These are phyloP conservation scores for Coniferiporia weirii DNA, from an alignment of 1,284 basidiomycete genomes.

Conservation along the genomic window DNA sequence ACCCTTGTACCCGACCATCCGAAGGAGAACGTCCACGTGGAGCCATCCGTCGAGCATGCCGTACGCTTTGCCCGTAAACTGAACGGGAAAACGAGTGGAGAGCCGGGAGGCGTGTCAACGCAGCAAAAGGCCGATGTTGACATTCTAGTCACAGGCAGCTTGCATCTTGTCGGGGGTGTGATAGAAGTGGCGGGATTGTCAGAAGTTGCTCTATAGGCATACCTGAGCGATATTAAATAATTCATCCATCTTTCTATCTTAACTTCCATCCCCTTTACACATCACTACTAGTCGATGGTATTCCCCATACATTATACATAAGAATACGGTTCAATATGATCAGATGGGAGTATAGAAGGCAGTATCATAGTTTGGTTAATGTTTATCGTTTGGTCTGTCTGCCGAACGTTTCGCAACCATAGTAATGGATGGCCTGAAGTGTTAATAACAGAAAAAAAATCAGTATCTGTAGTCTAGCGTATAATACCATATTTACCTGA, in stretches of 20 bases:
- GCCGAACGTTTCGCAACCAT: slow-evolving; percentile 27
- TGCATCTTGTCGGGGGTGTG: slow-evolving; percentile 93
- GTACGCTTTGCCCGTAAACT: slow-evolving; percentile 55
- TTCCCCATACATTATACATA: background rate
- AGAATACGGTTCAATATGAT: background rate
- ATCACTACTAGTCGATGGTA: background rate
- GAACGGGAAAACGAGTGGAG: slow-evolving; percentile 14
- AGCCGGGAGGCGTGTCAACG: background rate
- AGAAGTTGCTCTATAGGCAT: slow-evolving; percentile 44
- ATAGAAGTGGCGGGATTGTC: slow-evolving; percentile 85
- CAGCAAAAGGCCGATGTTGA: slow-evolving; percentile 36
- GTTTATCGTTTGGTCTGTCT: slow-evolving; percentile 24
- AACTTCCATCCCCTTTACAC: background rate
- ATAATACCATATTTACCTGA: slow-evolving; percentile 35
- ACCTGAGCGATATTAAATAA: background rate
- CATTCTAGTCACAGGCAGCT: slow-evolving; percentile 85
- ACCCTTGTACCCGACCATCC: slow-evolving; percentile 59
- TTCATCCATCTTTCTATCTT: background rate
- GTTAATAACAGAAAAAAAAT: background rate
- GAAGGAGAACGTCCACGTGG: slow-evolving; percentile 60
- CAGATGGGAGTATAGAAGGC: slow-evolving; percentile 12
- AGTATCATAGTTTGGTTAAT: slow-evolving; percentile 16
- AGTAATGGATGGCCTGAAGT: slow-evolving; percentile 47
- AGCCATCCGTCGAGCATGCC: slow-evolving; percentile 89
- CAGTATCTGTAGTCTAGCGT: background rate